A percentile compares a stretch with the other conserved stretches of the same genome.
phyloP scores from a whole-genome alignment of 2,329 filamentous ascomycete genomes.

The Neofusicoccum umdonicola region DNA sequence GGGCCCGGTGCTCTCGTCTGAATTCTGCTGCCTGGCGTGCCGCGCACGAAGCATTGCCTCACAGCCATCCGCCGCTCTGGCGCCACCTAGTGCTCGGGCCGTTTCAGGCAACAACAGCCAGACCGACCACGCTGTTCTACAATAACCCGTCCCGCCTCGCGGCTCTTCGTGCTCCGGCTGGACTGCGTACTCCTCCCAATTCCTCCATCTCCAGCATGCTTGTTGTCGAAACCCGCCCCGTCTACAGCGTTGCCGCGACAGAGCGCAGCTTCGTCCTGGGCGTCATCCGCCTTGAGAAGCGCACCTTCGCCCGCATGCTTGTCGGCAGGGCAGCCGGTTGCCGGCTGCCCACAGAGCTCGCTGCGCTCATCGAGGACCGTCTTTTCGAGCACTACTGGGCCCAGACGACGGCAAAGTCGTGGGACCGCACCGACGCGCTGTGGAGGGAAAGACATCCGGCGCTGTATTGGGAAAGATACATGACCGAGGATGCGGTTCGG shows the following conservation, averaged over 20 bases:
- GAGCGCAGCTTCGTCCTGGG: constrained; percentile 6
- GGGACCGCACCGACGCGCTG: background rate
- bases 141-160: no score
- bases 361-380: background rate
- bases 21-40: background rate
- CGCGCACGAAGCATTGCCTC: background rate
- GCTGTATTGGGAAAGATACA: constrained; percentile 7
- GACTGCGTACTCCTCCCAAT: background rate
- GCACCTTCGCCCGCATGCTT: background rate
- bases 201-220: background rate
- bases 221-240: background rate
- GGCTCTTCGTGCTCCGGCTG: background rate
- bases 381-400: constrained; percentile 1
- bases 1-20: background rate
- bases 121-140: background rate
- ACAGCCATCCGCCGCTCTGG: background rate
- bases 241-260: background rate
- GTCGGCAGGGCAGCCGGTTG: background rate
- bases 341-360: background rate
- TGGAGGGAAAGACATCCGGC: background rate
- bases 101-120: background rate
- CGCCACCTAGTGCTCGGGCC: background rate
- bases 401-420: background rate
- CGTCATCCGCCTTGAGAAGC: constrained; percentile 1
- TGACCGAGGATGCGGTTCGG: background rate